Evolutionary conservation across 1,139 yeast species (phyloP).

Genomic region (Saccharomyces hybrid): DNA sequence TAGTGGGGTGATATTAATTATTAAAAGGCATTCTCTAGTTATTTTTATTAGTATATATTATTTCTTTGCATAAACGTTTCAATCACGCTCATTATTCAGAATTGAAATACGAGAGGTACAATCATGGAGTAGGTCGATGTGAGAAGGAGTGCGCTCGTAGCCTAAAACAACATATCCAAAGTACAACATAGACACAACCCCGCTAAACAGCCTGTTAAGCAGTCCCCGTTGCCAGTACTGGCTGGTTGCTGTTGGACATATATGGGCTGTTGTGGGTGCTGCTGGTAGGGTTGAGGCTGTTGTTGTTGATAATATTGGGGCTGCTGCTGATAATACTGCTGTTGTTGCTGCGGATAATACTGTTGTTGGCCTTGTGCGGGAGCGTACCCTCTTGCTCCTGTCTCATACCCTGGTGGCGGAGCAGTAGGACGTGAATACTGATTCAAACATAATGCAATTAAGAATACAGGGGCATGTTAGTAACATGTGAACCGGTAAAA

Average conservation of each 20-base stretch:
- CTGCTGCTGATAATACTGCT: conserved; percentile 16
- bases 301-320: conserved; percentile 15
- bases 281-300: conserved; percentile 24
- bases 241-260: conserved; percentile 51
- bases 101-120: background rate
- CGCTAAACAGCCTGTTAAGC: conserved; percentile 61
- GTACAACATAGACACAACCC: conserved; percentile 69
- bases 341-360: conserved; percentile 9
- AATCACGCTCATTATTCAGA: background rate
- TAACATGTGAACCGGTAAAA: background rate
- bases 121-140: background rate
- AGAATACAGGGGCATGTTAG: background rate
- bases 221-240: conserved; percentile 37
- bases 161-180: conserved; percentile 51
- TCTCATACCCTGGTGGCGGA: conserved; percentile 16
- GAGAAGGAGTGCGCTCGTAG: background rate
- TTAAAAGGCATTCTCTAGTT: background rate
- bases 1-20: conserved; percentile 5
- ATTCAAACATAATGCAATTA: background rate
- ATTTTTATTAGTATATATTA: background rate
- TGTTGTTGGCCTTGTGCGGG: conserved; percentile 6
- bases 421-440: conserved; percentile 17
- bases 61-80: background rate
- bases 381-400: conserved; percentile 7
- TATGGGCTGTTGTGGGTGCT: conserved; percentile 44